These are phyloP conservation scores for Trifolium pratense DNA, from an alignment of 306 rosid species.

Conservation along the genomic window DNA sequence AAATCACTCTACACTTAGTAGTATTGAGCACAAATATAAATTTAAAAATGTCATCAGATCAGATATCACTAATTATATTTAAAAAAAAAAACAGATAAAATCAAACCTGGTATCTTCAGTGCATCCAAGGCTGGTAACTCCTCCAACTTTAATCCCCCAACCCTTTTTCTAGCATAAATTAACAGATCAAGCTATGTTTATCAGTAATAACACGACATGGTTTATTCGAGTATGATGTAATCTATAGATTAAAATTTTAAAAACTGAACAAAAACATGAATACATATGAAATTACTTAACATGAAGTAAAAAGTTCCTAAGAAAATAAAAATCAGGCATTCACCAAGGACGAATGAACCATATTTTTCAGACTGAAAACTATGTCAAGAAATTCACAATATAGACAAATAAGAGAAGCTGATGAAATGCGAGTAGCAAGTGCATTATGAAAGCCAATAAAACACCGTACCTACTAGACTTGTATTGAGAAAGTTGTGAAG, in stretches of 20 bases:
- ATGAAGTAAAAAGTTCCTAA: conserved; percentile 15
- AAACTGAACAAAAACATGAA: conserved; percentile 15
- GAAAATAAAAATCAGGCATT: conserved; percentile 30
- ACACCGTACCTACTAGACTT: conserved; percentile 73
- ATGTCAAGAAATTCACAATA: conserved; percentile 34
- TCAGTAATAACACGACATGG: conserved; percentile 24
- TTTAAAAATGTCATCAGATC: conserved; percentile 9
- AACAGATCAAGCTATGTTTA: conserved; percentile 34
- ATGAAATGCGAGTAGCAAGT: conserved; percentile 16
- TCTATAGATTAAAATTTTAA: background rate
- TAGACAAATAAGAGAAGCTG: conserved; percentile 33
- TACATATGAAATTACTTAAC: conserved; percentile 13
- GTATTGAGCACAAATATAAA: conserved; percentile 6
- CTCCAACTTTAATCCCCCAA: conserved; percentile 93
- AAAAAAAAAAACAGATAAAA: conserved; percentile 35
- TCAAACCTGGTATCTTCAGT: conserved; percentile 81
- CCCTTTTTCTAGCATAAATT: conserved; percentile 73
- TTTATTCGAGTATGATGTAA: conserved; percentile 10
- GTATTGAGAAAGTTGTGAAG: conserved; percentile 71
- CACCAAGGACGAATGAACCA: conserved; percentile 16
- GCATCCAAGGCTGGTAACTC: conserved; percentile 89
- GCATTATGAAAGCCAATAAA: conserved; percentile 33
- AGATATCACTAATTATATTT: conserved; percentile 6
- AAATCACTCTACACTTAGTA: background rate
- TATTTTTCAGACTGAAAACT: conserved; percentile 29